A percentile compares a stretch with the other conserved stretches of the same genome.
Evolutionary conservation across 1,284 basidiomycete species (phyloP).

Genomic region (Cystodermella granulosa): DNA sequence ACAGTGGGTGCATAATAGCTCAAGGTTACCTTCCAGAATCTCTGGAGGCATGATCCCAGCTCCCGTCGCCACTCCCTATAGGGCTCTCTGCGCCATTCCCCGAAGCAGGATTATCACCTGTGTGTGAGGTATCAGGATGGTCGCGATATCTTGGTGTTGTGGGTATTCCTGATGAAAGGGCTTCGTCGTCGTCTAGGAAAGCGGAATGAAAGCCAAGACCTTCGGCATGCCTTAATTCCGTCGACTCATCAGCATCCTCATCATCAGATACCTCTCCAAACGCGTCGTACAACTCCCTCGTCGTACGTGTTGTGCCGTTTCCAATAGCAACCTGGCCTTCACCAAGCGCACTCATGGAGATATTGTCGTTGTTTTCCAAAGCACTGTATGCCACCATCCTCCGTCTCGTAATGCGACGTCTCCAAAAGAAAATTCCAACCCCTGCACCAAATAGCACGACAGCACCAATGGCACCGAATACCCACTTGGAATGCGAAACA

Average conservation of each 20-base stretch:
- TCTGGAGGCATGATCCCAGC: constrained; percentile 69
- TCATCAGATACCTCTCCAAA: constrained; percentile 80
- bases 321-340: constrained; percentile 27
- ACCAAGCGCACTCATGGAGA: constrained; percentile 65
- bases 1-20: no score
- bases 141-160: constrained; percentile 53
- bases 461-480: constrained; percentile 70
- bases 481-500: constrained; percentile 75
- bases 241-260: constrained; percentile 68
- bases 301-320: constrained; percentile 49
- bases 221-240: constrained; percentile 42
- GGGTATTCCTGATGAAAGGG: constrained; percentile 36
- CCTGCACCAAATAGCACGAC: constrained; percentile 69
- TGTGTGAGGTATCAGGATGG: constrained; percentile 42
- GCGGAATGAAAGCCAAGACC: constrained; percentile 54
- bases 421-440: constrained; percentile 65
- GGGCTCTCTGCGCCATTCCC: constrained; percentile 39
- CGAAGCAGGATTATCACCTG: constrained; percentile 16
- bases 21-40: constrained; percentile 4
- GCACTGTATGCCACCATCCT: constrained; percentile 61
- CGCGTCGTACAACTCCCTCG: constrained; percentile 86
- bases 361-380: constrained; percentile 63
- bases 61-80: constrained; percentile 55
- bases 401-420: constrained; percentile 48
- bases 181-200: constrained; percentile 63